These are phyloP conservation scores for Colletotrichum noveboracense DNA, from an alignment of 2,329 filamentous ascomycete species.

Conservation along the genomic window DNA sequence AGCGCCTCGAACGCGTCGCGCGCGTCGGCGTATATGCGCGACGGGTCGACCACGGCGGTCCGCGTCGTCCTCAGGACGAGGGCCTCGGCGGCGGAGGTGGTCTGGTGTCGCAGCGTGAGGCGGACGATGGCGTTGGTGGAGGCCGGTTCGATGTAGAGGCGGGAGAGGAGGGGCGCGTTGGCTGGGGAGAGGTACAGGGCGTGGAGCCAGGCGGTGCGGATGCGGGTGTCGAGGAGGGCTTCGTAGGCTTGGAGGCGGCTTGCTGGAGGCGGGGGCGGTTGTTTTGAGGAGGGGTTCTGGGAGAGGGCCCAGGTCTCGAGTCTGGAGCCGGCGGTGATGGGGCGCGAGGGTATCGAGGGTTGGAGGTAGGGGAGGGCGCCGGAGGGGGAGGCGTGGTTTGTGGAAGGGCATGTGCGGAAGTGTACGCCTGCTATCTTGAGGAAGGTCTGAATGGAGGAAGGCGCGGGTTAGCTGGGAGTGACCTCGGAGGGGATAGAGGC, in stretches of 20 bases:
- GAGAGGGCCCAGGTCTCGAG: constrained; percentile 72
- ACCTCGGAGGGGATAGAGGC: not conserved
- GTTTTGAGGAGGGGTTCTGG: constrained; percentile 27
- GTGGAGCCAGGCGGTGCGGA: constrained; percentile 90
- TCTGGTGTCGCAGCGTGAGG: constrained; percentile 64
- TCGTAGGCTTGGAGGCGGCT: constrained; percentile 76
- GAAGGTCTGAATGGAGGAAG: constrained; percentile 65
- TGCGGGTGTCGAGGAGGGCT: constrained; percentile 74
- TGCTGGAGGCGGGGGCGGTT: constrained; percentile 24
- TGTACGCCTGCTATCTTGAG: constrained; percentile 77
- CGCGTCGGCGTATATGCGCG: constrained; percentile 47
- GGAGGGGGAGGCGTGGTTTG: constrained; percentile 90
- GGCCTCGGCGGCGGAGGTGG: constrained; percentile 74
- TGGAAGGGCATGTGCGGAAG: constrained; percentile 73
- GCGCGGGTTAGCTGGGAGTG: not conserved
- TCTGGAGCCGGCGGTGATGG: constrained; percentile 64
- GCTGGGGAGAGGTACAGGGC: constrained; percentile 75
- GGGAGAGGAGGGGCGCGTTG: constrained; percentile 72
- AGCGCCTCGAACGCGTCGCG: constrained; percentile 52
- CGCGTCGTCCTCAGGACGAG: constrained; percentile 72
- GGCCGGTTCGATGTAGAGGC: constrained; percentile 73
- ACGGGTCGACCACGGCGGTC: constrained; percentile 34
- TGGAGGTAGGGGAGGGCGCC: constrained; percentile 89
- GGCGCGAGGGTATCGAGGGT: constrained; percentile 47
- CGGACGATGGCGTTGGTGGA: constrained; percentile 67